Conservation (phyloP, 768 basidiomycete species). For the Lactifluus rugatus region DNA sequence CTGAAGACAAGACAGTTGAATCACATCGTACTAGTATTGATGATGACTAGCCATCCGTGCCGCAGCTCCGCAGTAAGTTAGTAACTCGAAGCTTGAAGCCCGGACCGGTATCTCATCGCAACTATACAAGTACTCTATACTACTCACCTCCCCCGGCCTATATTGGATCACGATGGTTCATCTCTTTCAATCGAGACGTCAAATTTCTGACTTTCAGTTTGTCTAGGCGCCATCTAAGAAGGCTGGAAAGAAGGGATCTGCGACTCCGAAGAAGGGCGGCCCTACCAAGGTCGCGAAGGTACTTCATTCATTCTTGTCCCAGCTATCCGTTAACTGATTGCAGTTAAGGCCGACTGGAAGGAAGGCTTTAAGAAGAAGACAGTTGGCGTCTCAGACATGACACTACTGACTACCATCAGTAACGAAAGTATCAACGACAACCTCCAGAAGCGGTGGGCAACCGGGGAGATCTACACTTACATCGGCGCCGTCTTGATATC, state of each 20-base stretch:
- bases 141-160: not conserved
- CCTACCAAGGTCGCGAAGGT: slow-evolving; percentile 71
- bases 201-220: not conserved
- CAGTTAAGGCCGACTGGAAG: slow-evolving; percentile 89
- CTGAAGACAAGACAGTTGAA: no score
- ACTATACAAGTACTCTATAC: not conserved
- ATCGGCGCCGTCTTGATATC: slow-evolving; percentile 98
- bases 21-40: no score
- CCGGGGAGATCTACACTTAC: slow-evolving; percentile 96
- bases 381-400: slow-evolving; percentile 98
- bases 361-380: slow-evolving; percentile 99
- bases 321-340: not conserved
- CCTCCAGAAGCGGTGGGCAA: slow-evolving; percentile 91
- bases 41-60: not conserved
- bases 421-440: slow-evolving; percentile 98
- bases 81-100: not conserved
- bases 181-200: not conserved
- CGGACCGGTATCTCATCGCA: not conserved
- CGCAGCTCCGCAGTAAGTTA: not conserved
- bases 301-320: slow-evolving; percentile 4
- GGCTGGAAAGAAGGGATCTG: slow-evolving; percentile 72
- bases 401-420: slow-evolving; percentile 89
- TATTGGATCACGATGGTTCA: slow-evolving; percentile 13
- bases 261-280: slow-evolving; percentile 51
- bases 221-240: slow-evolving; percentile 74